These are phyloP conservation scores for Bruguiera gymnorhiza DNA, from an alignment of 345 rosid species.

Conservation along the genomic window DNA sequence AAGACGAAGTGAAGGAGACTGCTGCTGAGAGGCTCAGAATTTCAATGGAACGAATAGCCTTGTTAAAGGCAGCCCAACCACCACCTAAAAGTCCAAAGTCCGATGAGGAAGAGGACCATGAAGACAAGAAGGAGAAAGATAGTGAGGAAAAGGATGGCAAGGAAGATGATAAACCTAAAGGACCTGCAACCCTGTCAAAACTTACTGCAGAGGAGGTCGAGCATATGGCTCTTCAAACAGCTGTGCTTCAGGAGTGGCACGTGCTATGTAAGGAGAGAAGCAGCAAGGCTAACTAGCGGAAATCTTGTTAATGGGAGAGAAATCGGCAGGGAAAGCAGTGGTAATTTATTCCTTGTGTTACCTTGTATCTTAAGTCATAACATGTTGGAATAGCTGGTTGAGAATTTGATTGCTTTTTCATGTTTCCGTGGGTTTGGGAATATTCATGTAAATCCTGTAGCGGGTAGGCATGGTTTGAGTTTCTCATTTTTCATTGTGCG, in stretches of 20 bases:
- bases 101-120: conserved; percentile 44
- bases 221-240: conserved; percentile 92
- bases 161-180: conserved; percentile 50
- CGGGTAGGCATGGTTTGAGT: conserved; percentile 14
- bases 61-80: conserved; percentile 86
- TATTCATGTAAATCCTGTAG: conserved; percentile 30
- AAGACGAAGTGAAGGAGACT: conserved; percentile 88
- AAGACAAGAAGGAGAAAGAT: conserved; percentile 19
- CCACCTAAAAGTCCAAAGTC: conserved; percentile 55
- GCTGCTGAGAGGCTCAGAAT: conserved; percentile 86
- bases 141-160: conserved; percentile 34
- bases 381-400: conserved; percentile 17
- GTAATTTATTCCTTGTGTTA: conserved; percentile 17
- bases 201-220: conserved; percentile 93
- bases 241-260: conserved; percentile 98
- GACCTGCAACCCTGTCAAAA: conserved; percentile 68
- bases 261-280: conserved; percentile 72
- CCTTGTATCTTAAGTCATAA: conserved; percentile 16
- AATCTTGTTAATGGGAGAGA: background rate
- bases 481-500: conserved; percentile 19
- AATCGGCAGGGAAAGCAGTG: background rate
- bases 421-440: background rate
- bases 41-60: conserved; percentile 89
- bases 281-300: conserved; percentile 34
- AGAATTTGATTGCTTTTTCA: conserved; percentile 4